These are phyloP conservation scores for Beverwykella pulmonaria DNA, from an alignment of 495 filamentous ascomycete species.

Conservation along the genomic window DNA sequence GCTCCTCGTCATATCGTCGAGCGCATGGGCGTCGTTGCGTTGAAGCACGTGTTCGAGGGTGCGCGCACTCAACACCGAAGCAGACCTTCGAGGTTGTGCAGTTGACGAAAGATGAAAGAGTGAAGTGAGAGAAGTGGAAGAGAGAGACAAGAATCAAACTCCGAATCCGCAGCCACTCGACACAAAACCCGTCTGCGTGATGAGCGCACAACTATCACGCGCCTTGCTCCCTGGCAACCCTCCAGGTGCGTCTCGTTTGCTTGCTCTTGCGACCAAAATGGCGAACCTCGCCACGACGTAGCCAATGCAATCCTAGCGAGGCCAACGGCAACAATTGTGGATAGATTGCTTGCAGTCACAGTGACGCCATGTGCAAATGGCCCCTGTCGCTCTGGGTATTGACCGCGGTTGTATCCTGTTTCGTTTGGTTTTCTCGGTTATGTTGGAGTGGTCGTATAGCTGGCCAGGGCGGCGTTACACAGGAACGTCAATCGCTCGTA, in stretches of 20 bases:
- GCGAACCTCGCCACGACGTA: no score
- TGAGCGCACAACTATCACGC: no score
- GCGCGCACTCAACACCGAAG: not conserved
- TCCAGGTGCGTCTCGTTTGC: not conserved
- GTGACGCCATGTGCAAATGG: constrained; percentile 9
- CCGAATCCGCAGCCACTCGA: not conserved
- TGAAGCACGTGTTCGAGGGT: not conserved
- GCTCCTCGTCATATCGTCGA: not conserved
- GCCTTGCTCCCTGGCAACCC: not conserved
- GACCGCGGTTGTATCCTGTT: no score
- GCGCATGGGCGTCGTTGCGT: not conserved
- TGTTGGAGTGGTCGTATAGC: not conserved
- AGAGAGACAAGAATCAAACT: not conserved
- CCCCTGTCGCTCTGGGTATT: not conserved
- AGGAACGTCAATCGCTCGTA: no score
- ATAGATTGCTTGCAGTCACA: constrained; percentile 6
- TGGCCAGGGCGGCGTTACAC: not conserved
- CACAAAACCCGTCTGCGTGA: not conserved
- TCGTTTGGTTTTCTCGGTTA: no score
- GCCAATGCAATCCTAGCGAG: no score
- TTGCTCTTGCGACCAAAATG: no score
- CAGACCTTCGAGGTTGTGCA: not conserved
- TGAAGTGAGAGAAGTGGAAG: not conserved
- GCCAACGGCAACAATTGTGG: no score
- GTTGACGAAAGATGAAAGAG: not conserved